Evolutionary conservation across 805 yeast genomes (phyloP).

Genomic region (Yarrowia yakushimensis): DNA sequence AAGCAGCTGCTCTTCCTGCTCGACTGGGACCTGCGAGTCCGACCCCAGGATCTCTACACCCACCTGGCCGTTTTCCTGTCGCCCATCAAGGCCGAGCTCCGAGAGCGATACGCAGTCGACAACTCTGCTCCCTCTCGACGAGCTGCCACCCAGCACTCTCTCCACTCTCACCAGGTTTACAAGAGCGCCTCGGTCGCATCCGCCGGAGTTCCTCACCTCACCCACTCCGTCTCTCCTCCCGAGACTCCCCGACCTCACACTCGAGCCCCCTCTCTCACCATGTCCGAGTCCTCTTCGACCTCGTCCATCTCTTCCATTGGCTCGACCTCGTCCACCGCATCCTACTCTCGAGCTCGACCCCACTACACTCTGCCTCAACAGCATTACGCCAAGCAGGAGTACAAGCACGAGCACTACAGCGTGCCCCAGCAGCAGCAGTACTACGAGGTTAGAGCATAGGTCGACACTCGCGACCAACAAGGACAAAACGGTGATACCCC

Average conservation of each 20-base stretch:
- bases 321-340: slow-evolving; percentile 1
- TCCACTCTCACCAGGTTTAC: neutral
- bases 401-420: neutral
- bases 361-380: slow-evolving; percentile 23
- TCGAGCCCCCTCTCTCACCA: slow-evolving; percentile 23
- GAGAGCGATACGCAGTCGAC: slow-evolving; percentile 26
- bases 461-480: neutral
- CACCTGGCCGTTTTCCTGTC: slow-evolving; percentile 72
- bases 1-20: slow-evolving; percentile 77
- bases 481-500: neutral
- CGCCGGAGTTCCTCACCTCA: neutral
- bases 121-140: slow-evolving; percentile 22
- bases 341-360: slow-evolving; percentile 13
- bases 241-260: slow-evolving; percentile 19
- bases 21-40: slow-evolving; percentile 78
- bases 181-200: neutral
- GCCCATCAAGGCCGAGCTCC: slow-evolving; percentile 60
- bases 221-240: slow-evolving; percentile 6
- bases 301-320: slow-evolving; percentile 19
- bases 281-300: slow-evolving; percentile 15
- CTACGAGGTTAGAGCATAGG: slow-evolving; percentile 14
- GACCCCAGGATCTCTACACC: slow-evolving; percentile 62
- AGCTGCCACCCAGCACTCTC: neutral
- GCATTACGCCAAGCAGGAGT: neutral
- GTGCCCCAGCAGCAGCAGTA: slow-evolving; percentile 14